These are phyloP conservation scores for Yarrowia sp. DNA, from an alignment of 805 yeast species.

Conservation along the genomic window DNA sequence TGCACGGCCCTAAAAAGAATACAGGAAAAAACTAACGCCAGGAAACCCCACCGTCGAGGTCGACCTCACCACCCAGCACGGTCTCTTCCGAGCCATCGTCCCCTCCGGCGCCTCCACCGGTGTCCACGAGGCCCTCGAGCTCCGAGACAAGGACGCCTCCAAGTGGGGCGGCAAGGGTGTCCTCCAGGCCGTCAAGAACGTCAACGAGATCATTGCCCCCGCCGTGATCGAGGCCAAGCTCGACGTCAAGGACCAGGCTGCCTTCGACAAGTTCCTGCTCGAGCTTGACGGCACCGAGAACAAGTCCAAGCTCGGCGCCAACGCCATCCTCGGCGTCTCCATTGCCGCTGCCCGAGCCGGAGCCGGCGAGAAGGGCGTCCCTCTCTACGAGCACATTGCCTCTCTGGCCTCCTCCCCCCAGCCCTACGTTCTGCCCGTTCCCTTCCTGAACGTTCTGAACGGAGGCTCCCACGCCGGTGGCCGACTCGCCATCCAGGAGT, in stretches of 20 bases:
- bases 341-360: constrained; percentile 97
- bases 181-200: constrained; percentile 92
- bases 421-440: constrained; percentile 96
- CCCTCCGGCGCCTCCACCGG: constrained; percentile 99
- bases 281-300: constrained; percentile 94
- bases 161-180: constrained; percentile 99
- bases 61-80: constrained; percentile 88
- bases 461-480: constrained; percentile 99
- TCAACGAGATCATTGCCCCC: constrained; percentile 92
- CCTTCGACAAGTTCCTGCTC: constrained; percentile 81
- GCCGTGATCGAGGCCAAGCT: constrained; percentile 78
- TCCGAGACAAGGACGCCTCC: constrained; percentile 96
- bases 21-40: constrained; percentile 24
- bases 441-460: constrained; percentile 96
- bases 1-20: background rate
- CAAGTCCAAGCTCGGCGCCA: constrained; percentile 97
- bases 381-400: constrained; percentile 89
- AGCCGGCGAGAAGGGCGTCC: constrained; percentile 92
- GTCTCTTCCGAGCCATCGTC: constrained; percentile 93
- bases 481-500: constrained; percentile 97
- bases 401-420: constrained; percentile 71
- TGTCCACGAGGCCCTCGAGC: constrained; percentile 96
- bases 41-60: constrained; percentile 98
- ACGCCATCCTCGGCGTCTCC: constrained; percentile 97
- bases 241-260: constrained; percentile 82